Conservation (phyloP, 768 basidiomycete species). For the Psilocybe cubensis region DNA sequence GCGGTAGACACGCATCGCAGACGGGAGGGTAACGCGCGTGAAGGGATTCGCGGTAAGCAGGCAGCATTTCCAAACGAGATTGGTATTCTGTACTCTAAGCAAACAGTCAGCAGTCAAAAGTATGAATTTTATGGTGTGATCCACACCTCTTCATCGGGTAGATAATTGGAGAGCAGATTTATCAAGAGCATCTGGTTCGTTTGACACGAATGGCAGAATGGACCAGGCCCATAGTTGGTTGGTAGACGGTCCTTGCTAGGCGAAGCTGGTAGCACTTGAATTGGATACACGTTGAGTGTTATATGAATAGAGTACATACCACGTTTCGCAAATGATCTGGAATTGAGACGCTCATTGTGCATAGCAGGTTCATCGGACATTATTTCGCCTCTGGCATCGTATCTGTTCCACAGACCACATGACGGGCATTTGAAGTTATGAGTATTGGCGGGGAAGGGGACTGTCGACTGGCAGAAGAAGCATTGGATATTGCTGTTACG, state of each 20-base stretch:
- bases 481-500: constrained; percentile 57
- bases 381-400: constrained; percentile 73
- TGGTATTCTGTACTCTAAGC: constrained; percentile 74
- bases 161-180: constrained; percentile 88
- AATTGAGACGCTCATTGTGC: constrained; percentile 79
- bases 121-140: background rate
- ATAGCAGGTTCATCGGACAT: constrained; percentile 87
- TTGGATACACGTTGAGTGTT: background rate
- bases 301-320: constrained; percentile 43
- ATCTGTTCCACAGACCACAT: constrained; percentile 79
- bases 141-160: constrained; percentile 78
- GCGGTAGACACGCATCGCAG: constrained; percentile 73
- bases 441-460: constrained; percentile 47
- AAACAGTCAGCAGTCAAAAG: constrained; percentile 2
- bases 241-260: constrained; percentile 73
- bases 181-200: constrained; percentile 91
- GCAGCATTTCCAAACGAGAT: constrained; percentile 61
- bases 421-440: constrained; percentile 66
- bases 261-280: constrained; percentile 48
- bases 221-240: constrained; percentile 56
- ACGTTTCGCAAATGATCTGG: constrained; percentile 68
- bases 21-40: constrained; percentile 87
- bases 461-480: constrained; percentile 69
- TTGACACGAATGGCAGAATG: constrained; percentile 87
- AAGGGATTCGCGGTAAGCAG: constrained; percentile 75